phyloP scores from a whole-genome alignment of 768 basidiomycete genomes.

The Candolleomyces eurysporus region DNA sequence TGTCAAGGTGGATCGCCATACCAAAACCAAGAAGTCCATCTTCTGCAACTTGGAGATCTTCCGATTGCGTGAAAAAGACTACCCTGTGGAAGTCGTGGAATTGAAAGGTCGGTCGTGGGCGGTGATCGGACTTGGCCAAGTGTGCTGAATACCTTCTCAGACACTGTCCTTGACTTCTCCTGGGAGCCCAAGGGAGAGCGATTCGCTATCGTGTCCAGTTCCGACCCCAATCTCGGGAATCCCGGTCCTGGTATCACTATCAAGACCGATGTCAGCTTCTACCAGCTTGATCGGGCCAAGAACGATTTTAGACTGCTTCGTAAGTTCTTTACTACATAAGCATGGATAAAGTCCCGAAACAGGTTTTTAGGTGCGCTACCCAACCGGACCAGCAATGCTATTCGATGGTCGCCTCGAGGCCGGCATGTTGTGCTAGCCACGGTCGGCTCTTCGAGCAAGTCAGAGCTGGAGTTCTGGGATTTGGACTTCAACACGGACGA shows the following conservation, averaged over 20 bases:
- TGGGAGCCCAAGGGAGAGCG: slow-evolving; percentile 99
- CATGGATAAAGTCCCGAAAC: slow-evolving; percentile 6
- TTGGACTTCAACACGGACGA: slow-evolving; percentile 83
- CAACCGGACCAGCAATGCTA: slow-evolving; percentile 85
- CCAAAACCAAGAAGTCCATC: slow-evolving; percentile 97
- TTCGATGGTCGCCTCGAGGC: slow-evolving; percentile 95
- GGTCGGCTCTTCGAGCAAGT: slow-evolving; percentile 92
- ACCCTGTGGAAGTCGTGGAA: slow-evolving; percentile 96
- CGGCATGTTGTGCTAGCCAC: slow-evolving; percentile 95
- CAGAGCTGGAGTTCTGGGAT: slow-evolving; percentile 99
- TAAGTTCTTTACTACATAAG: slow-evolving; percentile 33
- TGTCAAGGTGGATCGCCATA: slow-evolving; percentile 98
- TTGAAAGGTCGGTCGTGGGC: slow-evolving; percentile 68
- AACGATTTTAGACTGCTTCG: slow-evolving; percentile 92
- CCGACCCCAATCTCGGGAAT: slow-evolving; percentile 90
- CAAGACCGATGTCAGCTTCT: slow-evolving; percentile 96
- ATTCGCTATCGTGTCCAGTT: slow-evolving; percentile 93
- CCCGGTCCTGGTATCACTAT: slow-evolving; percentile 89
- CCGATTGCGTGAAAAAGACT: slow-evolving; percentile 95
- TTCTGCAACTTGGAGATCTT: slow-evolving; percentile 99
- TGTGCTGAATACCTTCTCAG: slow-evolving; percentile 36
- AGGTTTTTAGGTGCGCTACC: slow-evolving; percentile 62
- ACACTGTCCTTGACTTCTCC: slow-evolving; percentile 92
- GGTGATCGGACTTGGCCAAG: slow-evolving; percentile 6
- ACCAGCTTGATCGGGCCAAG: slow-evolving; percentile 88